Conservation (phyloP, 2,329 filamentous ascomycete species). For the Tricladium varicosporioides region DNA sequence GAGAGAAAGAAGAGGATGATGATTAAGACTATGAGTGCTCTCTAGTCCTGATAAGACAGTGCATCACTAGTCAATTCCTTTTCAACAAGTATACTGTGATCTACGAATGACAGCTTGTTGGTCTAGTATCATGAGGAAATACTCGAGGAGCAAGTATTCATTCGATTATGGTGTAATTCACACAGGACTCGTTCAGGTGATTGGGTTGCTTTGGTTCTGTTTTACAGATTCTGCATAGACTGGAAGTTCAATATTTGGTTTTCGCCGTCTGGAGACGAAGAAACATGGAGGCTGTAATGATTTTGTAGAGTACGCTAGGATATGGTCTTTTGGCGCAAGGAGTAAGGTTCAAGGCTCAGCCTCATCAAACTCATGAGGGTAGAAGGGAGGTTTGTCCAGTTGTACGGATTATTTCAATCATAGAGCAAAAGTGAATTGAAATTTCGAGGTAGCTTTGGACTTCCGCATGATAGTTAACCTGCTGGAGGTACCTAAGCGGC, state of each 20-base stretch:
- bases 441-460: too few species aligned
- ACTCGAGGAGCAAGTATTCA: too few species aligned
- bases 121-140: too few species aligned
- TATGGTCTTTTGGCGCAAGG: neutral
- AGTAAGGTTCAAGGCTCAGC: neutral
- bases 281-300: neutral
- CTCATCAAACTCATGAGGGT: too few species aligned
- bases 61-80: neutral
- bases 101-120: neutral
- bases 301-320: neutral
- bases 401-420: too few species aligned
- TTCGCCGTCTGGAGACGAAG: neutral
- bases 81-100: neutral
- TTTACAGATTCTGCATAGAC: neutral
- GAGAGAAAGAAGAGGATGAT: conserved; percentile 68
- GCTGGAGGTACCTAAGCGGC: too few species aligned
- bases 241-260: neutral
- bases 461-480: too few species aligned
- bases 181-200: neutral
- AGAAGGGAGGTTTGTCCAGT: too few species aligned
- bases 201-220: neutral
- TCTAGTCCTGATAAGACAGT: neutral
- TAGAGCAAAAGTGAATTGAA: too few species aligned
- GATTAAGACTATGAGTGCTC: conserved; percentile 56
- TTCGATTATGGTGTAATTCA: too few species aligned